Conservation (phyloP, 305 asterid genomes). For the Solanum hybrid region DNA sequence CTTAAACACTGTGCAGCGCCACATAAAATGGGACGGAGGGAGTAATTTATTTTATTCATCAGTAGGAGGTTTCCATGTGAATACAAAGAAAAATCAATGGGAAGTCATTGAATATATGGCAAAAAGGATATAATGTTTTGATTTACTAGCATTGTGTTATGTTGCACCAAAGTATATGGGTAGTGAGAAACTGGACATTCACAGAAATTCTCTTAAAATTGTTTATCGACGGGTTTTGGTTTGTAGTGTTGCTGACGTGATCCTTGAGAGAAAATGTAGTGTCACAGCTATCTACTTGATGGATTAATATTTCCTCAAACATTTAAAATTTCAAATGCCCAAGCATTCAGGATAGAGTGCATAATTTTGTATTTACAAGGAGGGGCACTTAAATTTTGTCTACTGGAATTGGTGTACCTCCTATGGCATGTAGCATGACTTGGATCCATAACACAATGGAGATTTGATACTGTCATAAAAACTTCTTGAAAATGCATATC, state of each 20-base stretch:
- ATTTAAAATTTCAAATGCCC: background rate
- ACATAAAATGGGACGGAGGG: background rate
- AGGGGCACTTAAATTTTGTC: background rate
- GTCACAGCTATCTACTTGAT: background rate
- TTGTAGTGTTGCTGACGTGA: background rate
- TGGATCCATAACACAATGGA: background rate
- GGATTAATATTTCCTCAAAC: background rate
- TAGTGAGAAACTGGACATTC: background rate
- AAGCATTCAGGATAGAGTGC: background rate
- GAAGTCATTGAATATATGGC: background rate
- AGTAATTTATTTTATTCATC: background rate
- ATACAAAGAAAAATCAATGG: background rate
- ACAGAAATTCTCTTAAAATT: background rate
- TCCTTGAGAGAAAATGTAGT: background rate
- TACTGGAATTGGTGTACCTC: background rate
- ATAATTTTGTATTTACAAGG: background rate
- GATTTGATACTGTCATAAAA: background rate
- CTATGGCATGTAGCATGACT: background rate
- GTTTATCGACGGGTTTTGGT: background rate
- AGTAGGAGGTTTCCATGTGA: background rate
- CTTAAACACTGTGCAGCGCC: background rate
- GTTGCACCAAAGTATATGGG: background rate
- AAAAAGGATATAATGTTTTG: background rate
- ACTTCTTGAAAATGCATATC: background rate
- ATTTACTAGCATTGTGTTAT: background rate